Base-by-base conservation (phyloP, 495 filamentous ascomycete genomes). In the Podospora didyma region DNA sequence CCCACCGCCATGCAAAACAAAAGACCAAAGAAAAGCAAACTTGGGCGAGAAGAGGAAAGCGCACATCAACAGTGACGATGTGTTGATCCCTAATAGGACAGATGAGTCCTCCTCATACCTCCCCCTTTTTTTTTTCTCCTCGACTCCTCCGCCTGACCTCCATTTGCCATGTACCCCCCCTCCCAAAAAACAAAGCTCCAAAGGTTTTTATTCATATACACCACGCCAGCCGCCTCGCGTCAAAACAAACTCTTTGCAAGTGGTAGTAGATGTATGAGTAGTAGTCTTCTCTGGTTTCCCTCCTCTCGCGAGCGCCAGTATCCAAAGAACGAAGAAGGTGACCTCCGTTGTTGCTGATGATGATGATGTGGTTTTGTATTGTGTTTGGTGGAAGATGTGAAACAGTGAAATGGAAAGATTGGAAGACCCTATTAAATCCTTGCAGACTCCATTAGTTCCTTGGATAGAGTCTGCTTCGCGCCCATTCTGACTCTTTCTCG, bases 91-190 rank as follows among this genome's bases (percentile, higher is more conserved):
- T 31, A 31, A 9, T 4, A 31, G 26, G 26, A 31, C 26, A 31
- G 4, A 31, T 9, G 35, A 7, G 16, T 28, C 47, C 24, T 26
- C 17, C 12, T 7, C 17, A 12, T 19, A 49, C 31, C 31, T 49
- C 48, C 28, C 48, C 28, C 31, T 39, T 35, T 9, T 26, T 37
- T 54, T 54, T 21, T 54, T 46, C 22, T 44, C 22, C 23, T 53
- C 35, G n/a, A n/a, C n/a, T 49, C 19, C n/a, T 22, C 48, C 21
- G 5, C 12, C 46, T 26, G n/a, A 50, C 22, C 16, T 24, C 48
- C 14, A 31, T 31, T 50, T 50, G 7, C 17, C 45, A 50, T 50
- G n/a, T 21, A 17, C 14, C 9, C 9, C 20, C 46, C 22, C 9
- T 31, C 20, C 46, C 22, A 7, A 48, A 23, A 48, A 48, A 14